Evolutionary conservation across 1,284 basidiomycete genomes (phyloP).

Genomic region (Coriolopsis trogii): DNA sequence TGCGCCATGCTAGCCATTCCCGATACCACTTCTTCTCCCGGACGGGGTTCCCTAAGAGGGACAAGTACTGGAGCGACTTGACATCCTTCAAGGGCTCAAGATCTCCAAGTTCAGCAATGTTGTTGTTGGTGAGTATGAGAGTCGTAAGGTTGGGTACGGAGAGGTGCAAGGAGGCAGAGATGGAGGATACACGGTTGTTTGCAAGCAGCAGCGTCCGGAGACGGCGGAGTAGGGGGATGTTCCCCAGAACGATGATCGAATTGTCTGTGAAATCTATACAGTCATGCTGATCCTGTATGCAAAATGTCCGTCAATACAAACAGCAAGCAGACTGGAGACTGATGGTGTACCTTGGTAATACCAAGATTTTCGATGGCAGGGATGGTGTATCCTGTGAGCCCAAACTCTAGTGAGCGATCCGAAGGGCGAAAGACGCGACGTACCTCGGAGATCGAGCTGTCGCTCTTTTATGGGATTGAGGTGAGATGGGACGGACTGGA

Average conservation of each 20-base stretch:
- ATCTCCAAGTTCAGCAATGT: conserved; percentile 76
- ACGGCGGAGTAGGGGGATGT: conserved; percentile 83
- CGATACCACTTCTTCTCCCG: conserved; percentile 95
- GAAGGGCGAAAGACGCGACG: conserved; percentile 31
- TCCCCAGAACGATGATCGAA: conserved; percentile 86
- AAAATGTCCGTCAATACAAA: not conserved
- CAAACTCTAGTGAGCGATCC: conserved; percentile 27
- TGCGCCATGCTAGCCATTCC: conserved; percentile 89
- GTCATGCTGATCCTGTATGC: conserved; percentile 85
- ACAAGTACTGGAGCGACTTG: conserved; percentile 79
- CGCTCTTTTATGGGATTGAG: conserved; percentile 93
- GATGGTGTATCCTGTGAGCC: conserved; percentile 86
- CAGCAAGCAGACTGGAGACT: conserved; percentile 4
- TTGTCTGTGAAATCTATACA: conserved; percentile 97
- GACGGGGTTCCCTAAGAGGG: conserved; percentile 90
- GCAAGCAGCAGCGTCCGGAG: conserved; percentile 81
- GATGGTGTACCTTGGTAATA: conserved; percentile 79
- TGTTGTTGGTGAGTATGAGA: conserved; percentile 78
- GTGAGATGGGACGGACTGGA: conserved; percentile 75
- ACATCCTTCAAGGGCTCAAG: conserved; percentile 85
- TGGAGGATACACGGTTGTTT: conserved; percentile 86
- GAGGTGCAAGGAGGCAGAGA: conserved; percentile 80
- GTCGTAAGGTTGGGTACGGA: conserved; percentile 85
- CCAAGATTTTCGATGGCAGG: conserved; percentile 99
- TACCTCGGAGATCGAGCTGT: conserved; percentile 93